Conservation (phyloP, 495 filamentous ascomycete species). For the Aspergillus bertholletiae region DNA sequence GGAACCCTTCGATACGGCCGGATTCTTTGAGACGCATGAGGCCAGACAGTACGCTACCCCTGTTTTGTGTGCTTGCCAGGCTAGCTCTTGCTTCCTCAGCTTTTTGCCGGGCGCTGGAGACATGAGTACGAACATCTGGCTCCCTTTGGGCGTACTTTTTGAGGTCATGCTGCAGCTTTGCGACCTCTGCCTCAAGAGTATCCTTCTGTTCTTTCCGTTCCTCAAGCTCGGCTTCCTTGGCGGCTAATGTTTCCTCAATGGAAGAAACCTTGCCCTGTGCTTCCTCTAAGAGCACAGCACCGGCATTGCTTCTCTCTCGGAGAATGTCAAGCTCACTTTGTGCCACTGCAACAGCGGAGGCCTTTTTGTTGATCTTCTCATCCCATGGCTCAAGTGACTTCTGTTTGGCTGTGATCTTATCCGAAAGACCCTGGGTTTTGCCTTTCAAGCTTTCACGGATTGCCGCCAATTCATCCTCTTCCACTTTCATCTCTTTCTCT, state of each 20-base stretch:
- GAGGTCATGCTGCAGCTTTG: slow-evolving; percentile 65
- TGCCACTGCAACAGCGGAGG: slow-evolving; percentile 87
- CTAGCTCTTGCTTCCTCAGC: slow-evolving; percentile 92
- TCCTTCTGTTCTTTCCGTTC: slow-evolving; percentile 69
- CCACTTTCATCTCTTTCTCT: slow-evolving; percentile 67
- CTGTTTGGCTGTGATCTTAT: slow-evolving; percentile 88
- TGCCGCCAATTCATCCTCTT: slow-evolving; percentile 74
- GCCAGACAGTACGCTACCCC: slow-evolving; percentile 86
- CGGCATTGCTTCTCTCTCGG: slow-evolving; percentile 81
- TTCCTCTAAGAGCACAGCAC: slow-evolving; percentile 77
- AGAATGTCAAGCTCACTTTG: slow-evolving; percentile 92
- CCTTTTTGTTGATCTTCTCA: slow-evolving; percentile 92
- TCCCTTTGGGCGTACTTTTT: slow-evolving; percentile 70
- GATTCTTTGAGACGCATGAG: slow-evolving; percentile 95
- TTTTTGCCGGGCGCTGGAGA: slow-evolving; percentile 86
- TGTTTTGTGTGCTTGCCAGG: slow-evolving; percentile 82
- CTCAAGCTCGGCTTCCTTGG: slow-evolving; percentile 72
- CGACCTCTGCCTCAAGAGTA: slow-evolving; percentile 69
- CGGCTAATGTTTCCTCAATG: slow-evolving; percentile 64
- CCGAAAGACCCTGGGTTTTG: slow-evolving; percentile 90
- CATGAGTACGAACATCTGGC: slow-evolving; percentile 71
- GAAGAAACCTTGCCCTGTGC: slow-evolving; percentile 71
- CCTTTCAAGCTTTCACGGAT: slow-evolving; percentile 86
- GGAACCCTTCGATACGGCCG: slow-evolving; percentile 93
- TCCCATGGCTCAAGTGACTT: slow-evolving; percentile 96